Evolutionary conservation across 2,329 filamentous ascomycete genomes (phyloP), one percentile per base, ranked within the genome.

Genomic region (Fulvia fulva): DNA sequence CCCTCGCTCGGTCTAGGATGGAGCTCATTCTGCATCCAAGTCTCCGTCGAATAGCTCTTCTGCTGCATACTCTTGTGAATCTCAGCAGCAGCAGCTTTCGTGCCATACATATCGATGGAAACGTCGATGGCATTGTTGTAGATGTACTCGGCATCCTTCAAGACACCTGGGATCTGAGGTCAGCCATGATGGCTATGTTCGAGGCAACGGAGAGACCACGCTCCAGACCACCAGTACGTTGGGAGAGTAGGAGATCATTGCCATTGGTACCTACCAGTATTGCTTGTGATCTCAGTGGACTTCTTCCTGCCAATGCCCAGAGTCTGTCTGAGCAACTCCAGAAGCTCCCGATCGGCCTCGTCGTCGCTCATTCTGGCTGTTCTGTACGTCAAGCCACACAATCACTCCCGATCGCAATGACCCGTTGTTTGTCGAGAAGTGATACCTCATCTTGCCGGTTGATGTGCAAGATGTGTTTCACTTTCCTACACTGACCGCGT

Each of bases 121-220:
- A 99, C 91, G 72, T 99, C 94, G 71, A 96, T 91, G 63, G 90
- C 85, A 75, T 97, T 94, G 77, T 96, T 86, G 76, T 89, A 96
- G 69, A 97, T 87, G 76, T 88, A 90, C 74, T 96, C 87, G 46
- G 92, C 92, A 62, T 86, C 83, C 63, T 90, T 81, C 4, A 97
- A 83, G 43, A 97, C 91, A 52, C 87, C 89, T 5, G 90, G 19
- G 96, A n/a, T 7, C 19, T 41, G 37, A 41, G 14, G 19, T 51
- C 22, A 26, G 32, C 19, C 26, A 11, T 5, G 22, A 53, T 25
- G 32, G 14, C 19, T n/a, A 51, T 21, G 1, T 25, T 16, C 16
- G 11, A 12, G 16, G 23, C 12, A 12, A 19, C 8, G 21, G 9
- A 47, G 11, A 16, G 9, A 8, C 2, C 44, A n/a, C 19, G 25